Base-by-base conservation (phyloP, 139 green algal genomes). In the Coelastrella sp. region DNA sequence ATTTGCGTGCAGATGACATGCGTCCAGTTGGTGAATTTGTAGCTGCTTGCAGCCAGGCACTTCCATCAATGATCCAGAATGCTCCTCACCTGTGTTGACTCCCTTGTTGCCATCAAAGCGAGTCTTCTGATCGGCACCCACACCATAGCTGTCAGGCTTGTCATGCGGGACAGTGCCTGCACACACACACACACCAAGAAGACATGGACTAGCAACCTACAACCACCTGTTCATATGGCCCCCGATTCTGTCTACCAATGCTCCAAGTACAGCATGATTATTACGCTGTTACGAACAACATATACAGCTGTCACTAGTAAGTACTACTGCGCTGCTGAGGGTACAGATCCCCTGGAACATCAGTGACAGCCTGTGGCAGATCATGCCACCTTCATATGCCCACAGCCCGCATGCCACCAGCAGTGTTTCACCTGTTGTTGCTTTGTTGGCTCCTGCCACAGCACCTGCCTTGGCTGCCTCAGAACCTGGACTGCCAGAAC, bases 91-190 rank as follows among this genome's bases (percentile, higher is more conserved):
- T 57, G 74, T 81, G 74, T 17, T 25, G 10, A 65, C 65, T 12
- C 78, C 78, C 56, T 84, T 83, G 85, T 90, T 65, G 24, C n/a
- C 73, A 17, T 49, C 85, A 90, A 90, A 90, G 57, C 72, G 73
- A 10, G 56, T 90, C 4, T 24, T 65, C 24, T 83, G 85, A 78
- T 74, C 73, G 7, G 58, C 35, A 19, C 20, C 22, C 12, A 84
- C 73, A 24, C 20, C 11, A 58, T 76, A 84, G 73, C 49, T 76
- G 6, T 90, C 85, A 74, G 85, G 85, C 73, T 85, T 90, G 85
- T 72, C 85, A 81, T 90, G 85, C 0, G 73, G 85, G 20, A 59
- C 56, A 49, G 85, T 27, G 17, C 85, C 85, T 90, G 73, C 25
- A 72, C 3, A 15, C 57, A n/a, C 25, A 72, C 3, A 15, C 24